Conservation (phyloP, 352 stramenopile genomes). For the Globisporangium rhizosaccharum region DNA sequence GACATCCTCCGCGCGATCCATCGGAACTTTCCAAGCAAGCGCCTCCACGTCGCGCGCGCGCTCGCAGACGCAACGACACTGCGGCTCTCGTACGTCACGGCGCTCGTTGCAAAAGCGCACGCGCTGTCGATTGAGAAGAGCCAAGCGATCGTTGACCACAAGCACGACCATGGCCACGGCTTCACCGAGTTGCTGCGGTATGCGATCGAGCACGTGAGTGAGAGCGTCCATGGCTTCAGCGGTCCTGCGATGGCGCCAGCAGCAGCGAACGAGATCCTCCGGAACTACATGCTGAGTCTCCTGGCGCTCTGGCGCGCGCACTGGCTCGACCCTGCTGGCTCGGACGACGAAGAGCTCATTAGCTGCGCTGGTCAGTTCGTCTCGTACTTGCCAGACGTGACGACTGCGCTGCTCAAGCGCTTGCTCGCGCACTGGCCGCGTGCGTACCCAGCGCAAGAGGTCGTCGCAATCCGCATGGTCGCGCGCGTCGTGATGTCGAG, state of each 20-base stretch:
- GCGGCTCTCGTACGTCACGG: conserved; percentile 63
- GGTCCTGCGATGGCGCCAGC: conserved; percentile 3
- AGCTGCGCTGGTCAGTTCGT: conserved; percentile 80
- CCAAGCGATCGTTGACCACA: conserved; percentile 43
- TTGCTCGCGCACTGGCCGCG: conserved; percentile 60
- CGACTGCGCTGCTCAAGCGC: conserved; percentile 39
- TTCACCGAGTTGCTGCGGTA: conserved; percentile 82
- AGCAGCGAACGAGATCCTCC: conserved; percentile 31
- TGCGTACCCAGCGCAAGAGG: conserved; percentile 61
- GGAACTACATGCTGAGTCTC: conserved; percentile 67
- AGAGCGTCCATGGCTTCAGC: conserved; percentile 31
- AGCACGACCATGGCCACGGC: conserved; percentile 72
- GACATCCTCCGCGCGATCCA: conserved; percentile 85
- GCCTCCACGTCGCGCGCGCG: conserved; percentile 60
- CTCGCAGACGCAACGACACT: conserved; percentile 65
- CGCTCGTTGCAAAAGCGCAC: conserved; percentile 37
- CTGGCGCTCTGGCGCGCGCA: conserved; percentile 67
- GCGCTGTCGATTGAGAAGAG: conserved; percentile 56
- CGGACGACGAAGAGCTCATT: conserved; percentile 81
- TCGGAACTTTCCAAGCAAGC: conserved; percentile 68
- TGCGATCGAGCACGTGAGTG: conserved; percentile 73
- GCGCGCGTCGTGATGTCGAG: conserved; percentile 84
- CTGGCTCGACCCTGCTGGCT: conserved; percentile 67
- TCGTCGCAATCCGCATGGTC: conserved; percentile 73
- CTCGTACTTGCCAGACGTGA: conserved; percentile 69